Evolutionary conservation across 345 rosid species (phyloP).

Genomic region (Hypericum androsaemum): DNA sequence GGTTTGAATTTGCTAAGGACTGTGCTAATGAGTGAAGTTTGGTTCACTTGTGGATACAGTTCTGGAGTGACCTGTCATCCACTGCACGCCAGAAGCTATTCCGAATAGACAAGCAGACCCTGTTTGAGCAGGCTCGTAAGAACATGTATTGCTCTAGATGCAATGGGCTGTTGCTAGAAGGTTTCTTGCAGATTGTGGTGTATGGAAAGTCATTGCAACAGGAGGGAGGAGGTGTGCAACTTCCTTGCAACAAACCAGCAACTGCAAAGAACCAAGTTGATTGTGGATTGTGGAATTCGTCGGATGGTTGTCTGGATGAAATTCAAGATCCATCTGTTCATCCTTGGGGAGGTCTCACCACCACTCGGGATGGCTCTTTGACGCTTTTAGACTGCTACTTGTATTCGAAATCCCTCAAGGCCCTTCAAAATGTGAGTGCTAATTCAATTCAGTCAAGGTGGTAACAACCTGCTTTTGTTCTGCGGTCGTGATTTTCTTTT

Average conservation of each 20-base stretch:
- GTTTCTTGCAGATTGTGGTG: conserved; percentile 70
- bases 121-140: conserved; percentile 94
- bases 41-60: conserved; percentile 29
- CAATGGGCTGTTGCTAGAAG: conserved; percentile 77
- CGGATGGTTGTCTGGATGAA: conserved; percentile 42
- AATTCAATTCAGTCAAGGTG: neutral
- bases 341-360: conserved; percentile 91
- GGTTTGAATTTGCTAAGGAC: neutral
- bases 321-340: conserved; percentile 70
- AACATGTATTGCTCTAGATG: conserved; percentile 96
- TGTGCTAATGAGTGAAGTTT: neutral
- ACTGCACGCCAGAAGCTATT: conserved; percentile 63
- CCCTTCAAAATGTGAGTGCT: conserved; percentile 64
- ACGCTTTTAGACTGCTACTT: conserved; percentile 76
- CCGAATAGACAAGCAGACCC: conserved; percentile 71
- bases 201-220: conserved; percentile 65
- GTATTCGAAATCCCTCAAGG: conserved; percentile 57
- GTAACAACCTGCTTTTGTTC: conserved; percentile 1
- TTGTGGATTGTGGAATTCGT: conserved; percentile 20
- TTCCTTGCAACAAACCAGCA: conserved; percentile 26
- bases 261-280: conserved; percentile 31
- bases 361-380: conserved; percentile 68
- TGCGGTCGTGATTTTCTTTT: conserved; percentile 29
- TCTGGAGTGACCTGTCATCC: conserved; percentile 65
- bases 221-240: conserved; percentile 37